phyloP scores from a whole-genome alignment of 768 basidiomycete genomes.

The Russula brevipes region DNA sequence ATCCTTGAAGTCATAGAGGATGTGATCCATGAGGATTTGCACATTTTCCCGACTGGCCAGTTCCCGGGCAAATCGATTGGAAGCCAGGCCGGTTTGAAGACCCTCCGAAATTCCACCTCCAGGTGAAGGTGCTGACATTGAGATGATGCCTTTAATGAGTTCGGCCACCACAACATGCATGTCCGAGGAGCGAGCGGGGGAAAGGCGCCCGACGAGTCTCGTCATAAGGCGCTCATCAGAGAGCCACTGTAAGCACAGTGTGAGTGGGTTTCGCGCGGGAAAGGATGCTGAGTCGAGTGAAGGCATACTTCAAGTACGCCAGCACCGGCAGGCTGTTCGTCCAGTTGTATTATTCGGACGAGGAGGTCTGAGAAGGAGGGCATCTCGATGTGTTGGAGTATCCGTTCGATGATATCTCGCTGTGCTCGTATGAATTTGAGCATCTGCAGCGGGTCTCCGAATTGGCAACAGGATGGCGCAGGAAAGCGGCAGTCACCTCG shows the following conservation, averaged over 20 bases:
- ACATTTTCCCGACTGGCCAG: slow-evolving; percentile 71
- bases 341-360: slow-evolving; percentile 82
- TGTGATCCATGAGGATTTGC: slow-evolving; percentile 66
- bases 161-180: slow-evolving; percentile 86
- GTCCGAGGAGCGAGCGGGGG: slow-evolving; percentile 67
- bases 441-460: slow-evolving; percentile 56
- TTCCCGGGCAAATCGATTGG: slow-evolving; percentile 86
- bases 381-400: slow-evolving; percentile 81
- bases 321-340: slow-evolving; percentile 73
- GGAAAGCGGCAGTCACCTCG: slow-evolving; percentile 56
- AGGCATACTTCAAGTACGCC: slow-evolving; percentile 83
- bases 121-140: slow-evolving; percentile 86
- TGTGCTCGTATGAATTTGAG: slow-evolving; percentile 84
- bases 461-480: slow-evolving; percentile 30
- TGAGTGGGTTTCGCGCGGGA: slow-evolving; percentile 32
- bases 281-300: slow-evolving; percentile 31
- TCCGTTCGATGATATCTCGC: slow-evolving; percentile 71
- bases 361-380: slow-evolving; percentile 90
- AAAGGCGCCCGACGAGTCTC: slow-evolving; percentile 74
- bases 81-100: slow-evolving; percentile 63
- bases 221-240: slow-evolving; percentile 79
- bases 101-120: slow-evolving; percentile 67
- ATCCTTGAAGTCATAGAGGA: slow-evolving; percentile 58
- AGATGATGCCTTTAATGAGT: slow-evolving; percentile 89
- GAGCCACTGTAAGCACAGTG: slow-evolving; percentile 62